Percentiles rank a stretch among this genome's conserved stretches.
Conservation (phyloP, 495 filamentous ascomycete genomes). For the Trichoderma parareesei region DNA sequence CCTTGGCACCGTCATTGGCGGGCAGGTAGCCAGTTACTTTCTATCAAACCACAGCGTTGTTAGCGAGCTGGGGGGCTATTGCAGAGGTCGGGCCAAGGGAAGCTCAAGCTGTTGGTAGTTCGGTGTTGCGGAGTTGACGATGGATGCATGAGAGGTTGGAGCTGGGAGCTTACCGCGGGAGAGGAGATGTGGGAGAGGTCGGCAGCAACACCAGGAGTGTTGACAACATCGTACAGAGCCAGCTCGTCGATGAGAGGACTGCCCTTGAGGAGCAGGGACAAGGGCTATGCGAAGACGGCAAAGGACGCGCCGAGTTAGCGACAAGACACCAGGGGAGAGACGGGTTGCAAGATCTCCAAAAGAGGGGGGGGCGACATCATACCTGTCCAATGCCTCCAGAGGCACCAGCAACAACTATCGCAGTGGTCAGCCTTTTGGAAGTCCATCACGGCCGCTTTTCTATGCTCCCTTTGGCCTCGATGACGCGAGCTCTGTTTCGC, state of each 20-base stretch:
- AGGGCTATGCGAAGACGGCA: constrained; percentile 50
- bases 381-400: constrained; percentile 99
- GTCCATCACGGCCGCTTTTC: neutral
- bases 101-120: constrained; percentile 9
- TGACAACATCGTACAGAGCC: constrained; percentile 96
- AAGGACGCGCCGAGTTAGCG: neutral
- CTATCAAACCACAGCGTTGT: constrained; percentile 37
- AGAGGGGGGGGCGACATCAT: constrained; percentile 15
- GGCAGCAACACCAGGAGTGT: constrained; percentile 90
- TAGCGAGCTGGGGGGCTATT: neutral
- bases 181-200: constrained; percentile 97
- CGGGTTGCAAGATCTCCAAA: neutral
- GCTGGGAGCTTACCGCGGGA: constrained; percentile 52
- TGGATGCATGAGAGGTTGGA: neutral
- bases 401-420: constrained; percentile 83
- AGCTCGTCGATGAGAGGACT: constrained; percentile 82
- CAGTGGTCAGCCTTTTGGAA: constrained; percentile 15
- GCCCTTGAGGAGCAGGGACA: constrained; percentile 90
- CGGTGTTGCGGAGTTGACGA: neutral
- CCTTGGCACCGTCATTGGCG: constrained; percentile 79
- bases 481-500: neutral
- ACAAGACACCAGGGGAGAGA: neutral
- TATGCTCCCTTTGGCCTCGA: neutral
- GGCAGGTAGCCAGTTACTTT: constrained; percentile 88
- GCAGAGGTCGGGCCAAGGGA: constrained; percentile 5